A percentile compares a stretch with the other conserved stretches of the same genome.
Conservation (phyloP, 1,139 yeast species). For the Pichia sp. region DNA sequence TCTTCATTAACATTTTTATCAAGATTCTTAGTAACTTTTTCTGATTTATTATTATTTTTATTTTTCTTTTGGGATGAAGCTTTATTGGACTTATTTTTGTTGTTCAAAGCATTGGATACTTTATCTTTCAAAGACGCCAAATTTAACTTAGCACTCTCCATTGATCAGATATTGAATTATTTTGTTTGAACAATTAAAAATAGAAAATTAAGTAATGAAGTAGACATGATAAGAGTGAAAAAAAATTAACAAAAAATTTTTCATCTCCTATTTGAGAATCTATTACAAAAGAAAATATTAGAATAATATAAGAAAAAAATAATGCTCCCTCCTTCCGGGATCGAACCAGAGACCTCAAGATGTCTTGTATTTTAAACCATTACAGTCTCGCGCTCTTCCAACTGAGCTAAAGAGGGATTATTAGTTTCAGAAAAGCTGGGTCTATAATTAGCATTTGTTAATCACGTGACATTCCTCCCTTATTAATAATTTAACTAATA, state of each 20-base stretch:
- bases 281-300: not conserved
- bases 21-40: slow-evolving; percentile 11
- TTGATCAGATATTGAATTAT: slow-evolving; percentile 1
- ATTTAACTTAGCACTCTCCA: slow-evolving; percentile 28
- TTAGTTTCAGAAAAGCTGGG: too few relatives aligned
- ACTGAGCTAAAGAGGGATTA: slow-evolving; percentile 16
- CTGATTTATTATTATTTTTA: slow-evolving; percentile 19
- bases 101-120: slow-evolving; percentile 41
- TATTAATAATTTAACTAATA: too few relatives aligned
- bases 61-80: slow-evolving; percentile 13
- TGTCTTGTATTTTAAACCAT: slow-evolving; percentile 8
- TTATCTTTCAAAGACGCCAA: slow-evolving; percentile 53
- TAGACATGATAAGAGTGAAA: too few relatives aligned
- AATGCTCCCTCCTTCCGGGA: slow-evolving; percentile 15
- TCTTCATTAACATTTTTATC: slow-evolving; percentile 29
- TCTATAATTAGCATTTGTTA: too few relatives aligned
- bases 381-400: slow-evolving; percentile 17
- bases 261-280: not conserved
- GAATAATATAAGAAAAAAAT: not conserved
- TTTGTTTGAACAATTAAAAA: too few relatives aligned
- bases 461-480: too few relatives aligned
- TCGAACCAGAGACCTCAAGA: slow-evolving; percentile 17
- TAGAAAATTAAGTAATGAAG: too few relatives aligned
- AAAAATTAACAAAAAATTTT: slow-evolving; percentile 4
- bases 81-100: slow-evolving; percentile 22